These are phyloP conservation scores for Suhomyces prunicola DNA, from an alignment of 805 yeast genomes.

Conservation along the genomic window DNA sequence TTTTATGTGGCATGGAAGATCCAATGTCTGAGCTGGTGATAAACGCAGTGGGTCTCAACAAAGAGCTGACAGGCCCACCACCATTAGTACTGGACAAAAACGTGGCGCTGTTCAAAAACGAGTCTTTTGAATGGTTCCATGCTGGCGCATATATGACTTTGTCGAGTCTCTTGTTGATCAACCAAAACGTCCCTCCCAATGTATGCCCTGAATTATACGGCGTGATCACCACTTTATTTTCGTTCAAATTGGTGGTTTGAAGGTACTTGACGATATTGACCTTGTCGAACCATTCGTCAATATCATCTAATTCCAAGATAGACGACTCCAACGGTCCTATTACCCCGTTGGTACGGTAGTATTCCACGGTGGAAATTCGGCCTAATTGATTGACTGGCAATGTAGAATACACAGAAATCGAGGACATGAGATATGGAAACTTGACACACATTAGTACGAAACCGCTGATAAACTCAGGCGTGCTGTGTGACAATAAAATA, in stretches of 20 bases:
- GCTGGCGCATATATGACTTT: conserved; percentile 83
- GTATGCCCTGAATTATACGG: conserved; percentile 92
- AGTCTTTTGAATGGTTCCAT: conserved; percentile 93
- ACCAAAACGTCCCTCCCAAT: conserved; percentile 92
- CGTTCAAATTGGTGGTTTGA: conserved; percentile 66
- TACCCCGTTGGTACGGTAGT: conserved; percentile 68
- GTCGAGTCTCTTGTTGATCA: conserved; percentile 68
- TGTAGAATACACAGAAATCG: conserved; percentile 80
- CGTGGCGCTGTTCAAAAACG: conserved; percentile 72
- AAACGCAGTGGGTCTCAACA: conserved; percentile 77
- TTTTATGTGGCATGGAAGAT: conserved; percentile 57
- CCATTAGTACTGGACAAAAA: conserved; percentile 52
- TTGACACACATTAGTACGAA: conserved; percentile 61
- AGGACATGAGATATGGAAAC: conserved; percentile 52
- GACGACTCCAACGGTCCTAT: conserved; percentile 67
- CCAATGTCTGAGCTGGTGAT: conserved; percentile 73
- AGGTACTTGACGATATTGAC: conserved; percentile 70
- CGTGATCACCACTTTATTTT: conserved; percentile 63
- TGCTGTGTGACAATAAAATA: conserved; percentile 82
- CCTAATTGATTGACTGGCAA: conserved; percentile 89
- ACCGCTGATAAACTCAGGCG: conserved; percentile 77
- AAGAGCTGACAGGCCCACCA: conserved; percentile 52
- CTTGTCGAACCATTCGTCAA: conserved; percentile 77
- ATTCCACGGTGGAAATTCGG: conserved; percentile 78
- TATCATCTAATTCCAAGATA: conserved; percentile 61